Evolutionary conservation across 768 basidiomycete genomes (phyloP).

Genomic region (Boletus rufocinnamomeus): DNA sequence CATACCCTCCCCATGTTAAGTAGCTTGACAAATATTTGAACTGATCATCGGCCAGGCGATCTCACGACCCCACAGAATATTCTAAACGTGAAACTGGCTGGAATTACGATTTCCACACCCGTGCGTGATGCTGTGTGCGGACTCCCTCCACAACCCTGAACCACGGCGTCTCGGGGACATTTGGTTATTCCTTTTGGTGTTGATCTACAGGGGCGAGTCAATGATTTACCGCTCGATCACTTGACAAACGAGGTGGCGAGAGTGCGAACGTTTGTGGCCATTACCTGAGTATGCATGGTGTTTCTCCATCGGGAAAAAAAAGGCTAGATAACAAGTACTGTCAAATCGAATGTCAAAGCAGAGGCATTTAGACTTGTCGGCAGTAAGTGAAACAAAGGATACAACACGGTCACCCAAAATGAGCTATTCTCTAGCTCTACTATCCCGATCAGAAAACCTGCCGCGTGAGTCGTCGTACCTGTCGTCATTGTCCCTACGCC

Average conservation of each 20-base stretch:
- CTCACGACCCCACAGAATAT: not conserved
- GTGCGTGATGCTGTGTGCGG: not conserved
- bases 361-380: not conserved
- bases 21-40: not conserved
- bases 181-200: not conserved
- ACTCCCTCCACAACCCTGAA: not conserved
- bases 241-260: not conserved
- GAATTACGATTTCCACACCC: not conserved
- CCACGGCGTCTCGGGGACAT: not conserved
- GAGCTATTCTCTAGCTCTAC: constrained; percentile 4
- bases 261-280: not conserved
- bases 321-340: not conserved
- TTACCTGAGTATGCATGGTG: not conserved
- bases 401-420: not conserved
- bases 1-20: not conserved
- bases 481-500: constrained; percentile 5
- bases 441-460: constrained; percentile 1
- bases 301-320: not conserved
- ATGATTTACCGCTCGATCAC: not conserved
- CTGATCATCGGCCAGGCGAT: not conserved
- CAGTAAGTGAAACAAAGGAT: constrained; percentile 3
- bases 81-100: not conserved
- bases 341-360: not conserved
- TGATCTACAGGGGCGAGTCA: constrained; percentile 5
- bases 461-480: constrained; percentile 7